Conservation (phyloP, 495 filamentous ascomycete species). For the Tuber melanosporum region DNA sequence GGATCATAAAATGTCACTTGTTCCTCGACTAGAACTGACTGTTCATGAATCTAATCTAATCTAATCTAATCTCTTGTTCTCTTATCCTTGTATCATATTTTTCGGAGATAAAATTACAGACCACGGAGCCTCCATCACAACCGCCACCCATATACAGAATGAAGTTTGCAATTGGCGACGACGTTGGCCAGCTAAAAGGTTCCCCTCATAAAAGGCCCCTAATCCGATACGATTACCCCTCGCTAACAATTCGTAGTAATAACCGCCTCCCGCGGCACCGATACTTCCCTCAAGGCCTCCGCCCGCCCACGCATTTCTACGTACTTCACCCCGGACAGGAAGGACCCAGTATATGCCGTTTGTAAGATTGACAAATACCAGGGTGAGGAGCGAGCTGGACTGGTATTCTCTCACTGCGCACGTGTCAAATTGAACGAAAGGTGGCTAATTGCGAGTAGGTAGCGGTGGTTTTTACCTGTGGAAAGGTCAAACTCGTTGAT, state of each 20-base stretch:
- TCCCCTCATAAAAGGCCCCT: background rate
- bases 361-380: background rate
- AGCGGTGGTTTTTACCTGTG: background rate
- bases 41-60: background rate
- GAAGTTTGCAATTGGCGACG: conserved; percentile 38
- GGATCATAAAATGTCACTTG: background rate
- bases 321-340: conserved; percentile 33
- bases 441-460: background rate
- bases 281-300: conserved; percentile 38
- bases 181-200: conserved; percentile 40
- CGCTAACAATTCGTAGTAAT: conserved; percentile 25
- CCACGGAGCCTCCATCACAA: conserved; percentile 28
- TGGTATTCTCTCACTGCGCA: conserved; percentile 10
- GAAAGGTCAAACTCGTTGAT: background rate
- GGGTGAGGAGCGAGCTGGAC: conserved; percentile 5
- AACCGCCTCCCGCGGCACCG: conserved; percentile 33
- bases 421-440: background rate
- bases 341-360: conserved; percentile 10
- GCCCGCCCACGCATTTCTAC: conserved; percentile 33
- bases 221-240: background rate
- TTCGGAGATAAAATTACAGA: conserved; percentile 15
- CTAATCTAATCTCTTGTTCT: conserved; percentile 27
- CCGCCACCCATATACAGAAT: conserved; percentile 15
- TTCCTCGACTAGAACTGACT: background rate
- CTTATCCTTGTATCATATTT: background rate